Evolutionary conservation across 495 filamentous ascomycete species (phyloP), one percentile per base, ranked within the genome.

Genomic region (Tetracladium marchalianum): DNA sequence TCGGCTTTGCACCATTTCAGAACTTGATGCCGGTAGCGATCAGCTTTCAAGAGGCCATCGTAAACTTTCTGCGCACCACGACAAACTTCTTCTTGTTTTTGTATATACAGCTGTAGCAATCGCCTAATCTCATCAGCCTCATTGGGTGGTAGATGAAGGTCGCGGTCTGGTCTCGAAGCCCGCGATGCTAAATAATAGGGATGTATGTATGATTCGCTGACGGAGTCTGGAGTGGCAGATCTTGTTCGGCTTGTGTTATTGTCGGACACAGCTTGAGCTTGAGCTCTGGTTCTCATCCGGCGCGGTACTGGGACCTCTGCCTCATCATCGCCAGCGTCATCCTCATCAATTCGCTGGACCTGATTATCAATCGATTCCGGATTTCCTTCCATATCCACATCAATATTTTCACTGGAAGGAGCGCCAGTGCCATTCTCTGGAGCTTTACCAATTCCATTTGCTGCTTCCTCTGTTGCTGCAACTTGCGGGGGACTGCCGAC

Each of bases 51-150:
- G 13, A 98, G 72, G 0, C 79, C 83, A 27, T 84, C 72, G 46
- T 89, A 80, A 53, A 96, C 75, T 44, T 76, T 76, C 41, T 84
- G 76, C 8, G 82, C 79, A 2, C 85, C 86, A 9, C 92, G 82
- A 36, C 87, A 83, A 15, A 95, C 82, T 62, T 98, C 90, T 56
- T 97, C 92, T 56, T 96, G 90, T 61, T 95, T 94, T 55, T 95
- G 90, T 11, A 95, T 84, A 54, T 90, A 95, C 2, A 84, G 72
- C 59, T 87, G 77, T 10, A 98, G 72, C 10, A 95, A 63, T 27
- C 82, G 81, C 17, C 90, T 80, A 11, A 87, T 89, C 34, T 97
- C 89, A 53, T 93, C 86, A 1, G 92, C 93, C 65, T 96, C 90
- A 7, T 69, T 56, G 11, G 80, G 69, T 0, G 88, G 88, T 1